Base-by-base conservation (phyloP, 768 basidiomycete species). In the Termitomyces sp. region DNA sequence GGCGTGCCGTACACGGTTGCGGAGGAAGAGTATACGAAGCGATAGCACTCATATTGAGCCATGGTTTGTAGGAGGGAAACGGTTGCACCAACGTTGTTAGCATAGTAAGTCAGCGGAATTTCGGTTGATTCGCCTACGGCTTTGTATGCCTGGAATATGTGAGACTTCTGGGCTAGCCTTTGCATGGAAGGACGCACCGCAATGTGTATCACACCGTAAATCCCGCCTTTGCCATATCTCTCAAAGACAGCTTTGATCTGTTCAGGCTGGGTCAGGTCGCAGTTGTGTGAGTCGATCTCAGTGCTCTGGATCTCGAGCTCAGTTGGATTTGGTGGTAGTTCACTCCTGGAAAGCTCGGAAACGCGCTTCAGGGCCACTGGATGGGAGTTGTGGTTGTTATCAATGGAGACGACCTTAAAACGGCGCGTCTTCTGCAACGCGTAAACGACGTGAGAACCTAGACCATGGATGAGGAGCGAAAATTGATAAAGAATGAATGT, bases 1-100 rank as follows among this genome's bases (percentile, higher is more conserved):
- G 97, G 97, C 3, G 86, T 94, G 54, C 97, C 97, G 68, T 99
- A 99, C 26, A 99, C 97, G 18, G 97, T 98, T 6, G 97, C 97
- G 24, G 94, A 96, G 11, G 95, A 98, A 1, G 97, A 98, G 77
- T 98, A 99, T 53, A 99, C 96, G 57, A 99, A 76, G 59, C 92
- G 84, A 54, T 81, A 80, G 75, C 91, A 92, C 61, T 87, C 86
- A 72, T 85, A 92, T 54, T 89, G 89, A 43, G 78, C 74, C 94
- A 96, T 96, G 63, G 83, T 78, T 76, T 94, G 88, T 62, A 97
- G 78, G 22, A 98, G 85, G 51, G 81, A 86, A 56, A 97, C 72
- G 7, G 94, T 95, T 5, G 93, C 95, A 45, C 82, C 73, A 56
- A 99, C 97, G 67, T 99, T 99, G 78, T 94, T 94, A 63, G 82